phyloP scores from a whole-genome alignment of 2,329 filamentous ascomycete genomes.

The Leptodontidium sp. region DNA sequence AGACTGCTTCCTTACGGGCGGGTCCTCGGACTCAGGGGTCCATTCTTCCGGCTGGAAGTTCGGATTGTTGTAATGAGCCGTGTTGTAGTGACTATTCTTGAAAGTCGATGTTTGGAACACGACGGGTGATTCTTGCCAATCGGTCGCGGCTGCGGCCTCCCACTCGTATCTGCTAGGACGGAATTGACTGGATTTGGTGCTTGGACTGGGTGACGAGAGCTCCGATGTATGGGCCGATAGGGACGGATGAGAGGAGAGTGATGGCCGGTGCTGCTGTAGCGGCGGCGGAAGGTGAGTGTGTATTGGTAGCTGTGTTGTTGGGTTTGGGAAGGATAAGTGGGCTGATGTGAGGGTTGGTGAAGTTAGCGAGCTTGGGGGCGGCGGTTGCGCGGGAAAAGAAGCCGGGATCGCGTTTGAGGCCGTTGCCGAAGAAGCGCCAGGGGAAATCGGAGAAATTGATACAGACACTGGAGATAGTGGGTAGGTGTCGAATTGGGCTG shows the following conservation, averaged over 20 bases:
- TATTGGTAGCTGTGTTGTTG: conserved; percentile 36
- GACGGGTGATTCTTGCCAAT: conserved; percentile 43
- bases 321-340: conserved; percentile 32
- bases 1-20: conserved; percentile 35
- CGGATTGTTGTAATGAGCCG: conserved; percentile 72
- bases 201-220: conserved; percentile 37
- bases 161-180: conserved; percentile 47
- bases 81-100: conserved; percentile 72
- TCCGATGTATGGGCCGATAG: conserved; percentile 35
- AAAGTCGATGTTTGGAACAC: conserved; percentile 61
- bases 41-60: conserved; percentile 65
- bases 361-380: conserved; percentile 36
- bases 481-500: conserved; percentile 39
- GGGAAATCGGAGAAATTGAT: conserved; percentile 43
- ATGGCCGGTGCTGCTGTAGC: conserved; percentile 24
- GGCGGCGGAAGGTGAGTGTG: conserved; percentile 34
- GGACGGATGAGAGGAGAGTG: conserved; percentile 27
- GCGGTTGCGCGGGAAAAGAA: conserved; percentile 37
- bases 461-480: conserved; percentile 40
- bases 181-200: conserved; percentile 37
- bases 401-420: conserved; percentile 34
- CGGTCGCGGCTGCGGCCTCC: conserved; percentile 40
- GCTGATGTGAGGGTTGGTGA: conserved; percentile 34
- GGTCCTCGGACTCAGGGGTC: conserved; percentile 47
- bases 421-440: conserved; percentile 37